Conservation (phyloP, 805 yeast species). For the Saturnispora saitoi region DNA sequence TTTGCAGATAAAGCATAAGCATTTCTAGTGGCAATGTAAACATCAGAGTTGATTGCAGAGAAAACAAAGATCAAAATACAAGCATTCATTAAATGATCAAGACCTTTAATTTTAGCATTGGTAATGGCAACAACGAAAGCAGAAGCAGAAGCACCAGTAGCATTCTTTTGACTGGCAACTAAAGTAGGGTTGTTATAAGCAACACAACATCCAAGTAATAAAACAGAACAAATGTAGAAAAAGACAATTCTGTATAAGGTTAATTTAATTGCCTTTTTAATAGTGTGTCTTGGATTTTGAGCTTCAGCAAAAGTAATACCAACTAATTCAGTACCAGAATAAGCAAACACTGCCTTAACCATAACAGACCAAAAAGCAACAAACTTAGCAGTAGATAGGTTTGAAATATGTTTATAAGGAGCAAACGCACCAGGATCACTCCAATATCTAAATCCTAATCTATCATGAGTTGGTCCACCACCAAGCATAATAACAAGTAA, state of each 20-base stretch:
- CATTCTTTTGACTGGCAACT: conserved; percentile 36
- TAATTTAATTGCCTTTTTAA: conserved; percentile 45
- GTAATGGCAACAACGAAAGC: conserved; percentile 80
- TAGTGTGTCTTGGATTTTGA: conserved; percentile 37
- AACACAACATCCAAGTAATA: conserved; percentile 50
- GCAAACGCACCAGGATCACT: conserved; percentile 35
- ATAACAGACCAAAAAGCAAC: conserved; percentile 42
- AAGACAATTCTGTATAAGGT: conserved; percentile 46
- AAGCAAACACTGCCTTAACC: conserved; percentile 44
- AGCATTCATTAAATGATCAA: conserved; percentile 72
- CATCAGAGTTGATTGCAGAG: conserved; percentile 74
- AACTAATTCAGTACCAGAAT: conserved; percentile 42
- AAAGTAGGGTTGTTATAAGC: conserved; percentile 40
- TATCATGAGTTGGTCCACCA: conserved; percentile 68
- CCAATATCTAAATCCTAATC: conserved; percentile 42
- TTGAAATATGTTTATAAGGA: conserved; percentile 36
- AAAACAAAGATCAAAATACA: conserved; percentile 69
- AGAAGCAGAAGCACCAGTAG: conserved; percentile 61
- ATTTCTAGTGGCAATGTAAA: conserved; percentile 71
- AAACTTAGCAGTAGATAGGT: conserved; percentile 22
- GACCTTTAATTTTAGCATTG: conserved; percentile 51
- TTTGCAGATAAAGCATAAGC: conserved; percentile 63
- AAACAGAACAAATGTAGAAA: conserved; percentile 45
- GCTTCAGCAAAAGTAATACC: conserved; percentile 44
- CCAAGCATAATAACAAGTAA: conserved; percentile 63